These are phyloP conservation scores for Naematelia aurantialba DNA, from an alignment of 768 basidiomycete genomes.

Conservation along the genomic window DNA sequence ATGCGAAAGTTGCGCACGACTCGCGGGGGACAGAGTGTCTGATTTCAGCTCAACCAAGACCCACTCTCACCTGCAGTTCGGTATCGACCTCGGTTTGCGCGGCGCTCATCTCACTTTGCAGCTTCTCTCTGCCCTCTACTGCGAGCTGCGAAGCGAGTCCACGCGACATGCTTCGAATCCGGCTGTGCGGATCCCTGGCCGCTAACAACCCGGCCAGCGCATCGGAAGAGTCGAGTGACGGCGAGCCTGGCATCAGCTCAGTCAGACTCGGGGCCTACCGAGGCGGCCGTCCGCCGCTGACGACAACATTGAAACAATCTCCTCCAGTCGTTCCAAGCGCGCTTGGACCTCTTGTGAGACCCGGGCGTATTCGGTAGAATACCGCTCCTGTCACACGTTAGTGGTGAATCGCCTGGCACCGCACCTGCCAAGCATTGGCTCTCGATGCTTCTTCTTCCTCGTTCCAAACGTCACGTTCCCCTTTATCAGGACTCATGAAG, in stretches of 20 bases:
- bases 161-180: conserved; percentile 53
- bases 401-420: conserved; percentile 13
- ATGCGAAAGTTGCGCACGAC: conserved; percentile 74
- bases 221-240: conserved; percentile 52
- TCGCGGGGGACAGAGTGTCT: conserved; percentile 67
- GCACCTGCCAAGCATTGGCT: conserved; percentile 69
- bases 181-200: conserved; percentile 53
- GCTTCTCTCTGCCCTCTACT: conserved; percentile 17
- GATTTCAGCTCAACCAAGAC: neutral
- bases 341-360: conserved; percentile 61
- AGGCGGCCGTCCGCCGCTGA: conserved; percentile 56
- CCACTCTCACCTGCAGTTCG: conserved; percentile 63
- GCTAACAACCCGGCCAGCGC: conserved; percentile 67
- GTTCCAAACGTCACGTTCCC: conserved; percentile 59
- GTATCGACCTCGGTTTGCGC: conserved; percentile 63
- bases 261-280: neutral
- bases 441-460: conserved; percentile 65
- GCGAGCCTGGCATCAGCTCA: neutral
- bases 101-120: conserved; percentile 19
- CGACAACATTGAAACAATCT: conserved; percentile 60
- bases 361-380: conserved; percentile 60
- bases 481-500: conserved; percentile 67
- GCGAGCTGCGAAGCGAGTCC: conserved; percentile 38
- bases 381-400: conserved; percentile 57
- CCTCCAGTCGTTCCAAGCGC: conserved; percentile 57